These are phyloP conservation scores for Venustampulla echinocandica DNA, from an alignment of 495 filamentous ascomycete genomes.

Conservation along the genomic window DNA sequence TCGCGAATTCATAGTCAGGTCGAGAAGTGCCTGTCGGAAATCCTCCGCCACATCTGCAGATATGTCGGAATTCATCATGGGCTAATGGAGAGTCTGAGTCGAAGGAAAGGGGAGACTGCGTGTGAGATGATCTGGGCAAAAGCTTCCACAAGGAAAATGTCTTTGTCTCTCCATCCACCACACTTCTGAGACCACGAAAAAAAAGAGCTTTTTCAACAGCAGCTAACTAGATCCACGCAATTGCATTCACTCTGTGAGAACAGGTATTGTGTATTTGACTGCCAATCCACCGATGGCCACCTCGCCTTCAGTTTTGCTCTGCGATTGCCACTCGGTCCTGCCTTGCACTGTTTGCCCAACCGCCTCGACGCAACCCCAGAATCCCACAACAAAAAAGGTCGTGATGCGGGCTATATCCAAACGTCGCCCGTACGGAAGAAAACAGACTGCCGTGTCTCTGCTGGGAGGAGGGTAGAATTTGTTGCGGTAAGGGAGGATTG, in stretches of 20 bases:
- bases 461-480: no score
- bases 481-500: no score
- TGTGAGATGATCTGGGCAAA: slow-evolving; percentile 6
- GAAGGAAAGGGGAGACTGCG: slow-evolving; percentile 4
- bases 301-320: slow-evolving; percentile 8
- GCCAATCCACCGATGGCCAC: slow-evolving; percentile 17
- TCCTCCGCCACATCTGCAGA: slow-evolving; percentile 91
- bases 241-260: slow-evolving; percentile 21
- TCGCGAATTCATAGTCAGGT: slow-evolving; percentile 79
- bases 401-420: not conserved
- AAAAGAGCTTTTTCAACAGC: slow-evolving; percentile 17
- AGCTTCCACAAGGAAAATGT: slow-evolving; percentile 11
- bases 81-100: slow-evolving; percentile 13
- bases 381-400: slow-evolving; percentile 2
- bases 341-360: slow-evolving; percentile 5
- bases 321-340: slow-evolving; percentile 10
- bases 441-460: not conserved
- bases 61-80: slow-evolving; percentile 62
- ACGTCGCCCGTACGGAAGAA: not conserved
- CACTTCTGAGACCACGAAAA: slow-evolving; percentile 8
- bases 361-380: slow-evolving; percentile 5
- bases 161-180: slow-evolving; percentile 11
- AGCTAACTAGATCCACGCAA: slow-evolving; percentile 25
- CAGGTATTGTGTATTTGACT: slow-evolving; percentile 26
- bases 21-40: slow-evolving; percentile 86